These are phyloP conservation scores for Teunomyces panamensis DNA, from an alignment of 805 yeast species.

Conservation along the genomic window DNA sequence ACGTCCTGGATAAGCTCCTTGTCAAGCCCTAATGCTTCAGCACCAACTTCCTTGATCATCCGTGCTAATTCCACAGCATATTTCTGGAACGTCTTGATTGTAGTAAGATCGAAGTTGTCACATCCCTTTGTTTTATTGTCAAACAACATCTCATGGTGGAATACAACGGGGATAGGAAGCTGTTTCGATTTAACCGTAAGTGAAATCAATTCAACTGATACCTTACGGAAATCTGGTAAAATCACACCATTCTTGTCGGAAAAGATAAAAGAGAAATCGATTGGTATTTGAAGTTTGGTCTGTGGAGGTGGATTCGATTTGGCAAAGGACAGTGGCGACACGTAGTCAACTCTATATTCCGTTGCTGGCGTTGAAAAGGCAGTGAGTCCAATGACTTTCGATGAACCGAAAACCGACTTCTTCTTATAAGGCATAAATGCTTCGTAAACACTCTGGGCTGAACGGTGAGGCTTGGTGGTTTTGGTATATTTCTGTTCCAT, in stretches of 20 bases:
- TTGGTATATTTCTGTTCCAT: conserved; percentile 27
- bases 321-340: conserved; percentile 17
- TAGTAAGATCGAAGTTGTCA: conserved; percentile 32
- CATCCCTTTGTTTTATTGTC: conserved; percentile 22
- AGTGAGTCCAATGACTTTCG: conserved; percentile 32
- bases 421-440: conserved; percentile 29
- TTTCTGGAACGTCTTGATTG: conserved; percentile 29
- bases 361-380: conserved; percentile 30
- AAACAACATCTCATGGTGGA: conserved; percentile 35
- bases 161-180: conserved; percentile 33
- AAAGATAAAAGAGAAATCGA: conserved; percentile 26
- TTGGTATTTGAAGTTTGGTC: conserved; percentile 24
- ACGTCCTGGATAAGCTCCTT: conserved; percentile 26
- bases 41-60: conserved; percentile 21
- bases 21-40: conserved; percentile 24
- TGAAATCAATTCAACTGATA: conserved; percentile 30
- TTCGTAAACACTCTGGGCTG: conserved; percentile 20
- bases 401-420: conserved; percentile 25
- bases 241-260: conserved; percentile 15
- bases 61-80: conserved; percentile 28
- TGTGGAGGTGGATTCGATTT: conserved; percentile 9
- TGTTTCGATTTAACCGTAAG: conserved; percentile 29
- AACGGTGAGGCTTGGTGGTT: conserved; percentile 10
- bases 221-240: conserved; percentile 24
- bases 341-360: conserved; percentile 26